Percentiles rank a stretch among this genome's conserved stretches.
phyloP scores from a whole-genome alignment of 2,329 filamentous ascomycete species.

The Clonostachys byssicola region DNA sequence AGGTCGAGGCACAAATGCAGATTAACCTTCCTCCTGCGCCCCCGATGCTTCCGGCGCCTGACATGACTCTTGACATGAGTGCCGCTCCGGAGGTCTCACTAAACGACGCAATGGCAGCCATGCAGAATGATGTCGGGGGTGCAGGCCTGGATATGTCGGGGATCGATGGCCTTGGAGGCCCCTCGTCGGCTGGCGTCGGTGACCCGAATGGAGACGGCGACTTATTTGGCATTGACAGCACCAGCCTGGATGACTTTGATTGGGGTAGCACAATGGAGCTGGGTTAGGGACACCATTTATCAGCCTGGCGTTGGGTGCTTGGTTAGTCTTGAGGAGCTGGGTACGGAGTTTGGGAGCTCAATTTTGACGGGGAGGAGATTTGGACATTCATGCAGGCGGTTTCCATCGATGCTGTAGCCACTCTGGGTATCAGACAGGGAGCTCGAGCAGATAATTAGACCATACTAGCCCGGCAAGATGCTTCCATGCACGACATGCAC shows the following conservation, averaged over 20 bases:
- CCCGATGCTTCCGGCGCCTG: conserved; percentile 27
- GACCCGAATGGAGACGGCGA: conserved; percentile 24
- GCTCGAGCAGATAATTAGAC: too few species aligned
- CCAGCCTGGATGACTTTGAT: conserved; percentile 22
- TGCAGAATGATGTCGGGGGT: conserved; percentile 29
- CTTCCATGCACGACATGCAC: too few species aligned
- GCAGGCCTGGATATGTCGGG: conserved; percentile 39
- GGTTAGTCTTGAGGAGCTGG: too few species aligned
- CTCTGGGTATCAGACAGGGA: too few species aligned
- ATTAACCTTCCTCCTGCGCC: conserved; percentile 26
- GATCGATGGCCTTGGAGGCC: conserved; percentile 22
- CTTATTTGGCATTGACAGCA: conserved; percentile 34
- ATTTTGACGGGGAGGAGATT: too few species aligned
- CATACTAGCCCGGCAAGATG: too few species aligned
- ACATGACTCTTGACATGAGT: conserved; percentile 32
- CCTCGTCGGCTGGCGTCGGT: conserved; percentile 7
- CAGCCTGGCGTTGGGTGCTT: too few species aligned
- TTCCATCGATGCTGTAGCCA: too few species aligned
- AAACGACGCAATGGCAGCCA: conserved; percentile 35
- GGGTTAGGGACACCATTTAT: neutral
- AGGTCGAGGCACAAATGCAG: conserved; percentile 62
- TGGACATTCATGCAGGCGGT: too few species aligned
- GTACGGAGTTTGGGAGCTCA: too few species aligned
- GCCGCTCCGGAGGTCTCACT: conserved; percentile 15
- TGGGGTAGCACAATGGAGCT: conserved; percentile 30